Conservation (phyloP, 2,329 filamentous ascomycete species). For the Trichoderma asperellum region DNA sequence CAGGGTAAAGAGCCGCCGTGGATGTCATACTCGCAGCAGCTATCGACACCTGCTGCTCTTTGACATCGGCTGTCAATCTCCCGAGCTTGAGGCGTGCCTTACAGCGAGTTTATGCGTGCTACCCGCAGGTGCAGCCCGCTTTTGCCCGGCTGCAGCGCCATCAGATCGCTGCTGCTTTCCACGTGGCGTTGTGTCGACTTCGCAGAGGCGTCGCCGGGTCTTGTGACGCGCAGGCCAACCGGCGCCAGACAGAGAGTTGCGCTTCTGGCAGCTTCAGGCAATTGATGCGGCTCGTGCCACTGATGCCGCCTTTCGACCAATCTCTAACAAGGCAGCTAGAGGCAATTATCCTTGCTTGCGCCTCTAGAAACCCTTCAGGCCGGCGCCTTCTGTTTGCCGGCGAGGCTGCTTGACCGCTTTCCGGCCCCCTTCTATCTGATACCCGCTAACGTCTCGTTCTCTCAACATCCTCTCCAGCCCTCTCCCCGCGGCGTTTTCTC, state of each 20-base stretch:
- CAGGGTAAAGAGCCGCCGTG: no score
- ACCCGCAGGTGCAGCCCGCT: conserved; percentile 18
- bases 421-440: conserved; percentile 3
- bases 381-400: background rate
- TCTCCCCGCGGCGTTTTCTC: background rate
- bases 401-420: conserved; percentile 24
- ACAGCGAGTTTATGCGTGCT: conserved; percentile 12
- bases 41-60: no score
- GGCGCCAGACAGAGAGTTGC: background rate
- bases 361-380: background rate
- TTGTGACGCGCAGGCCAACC: conserved; percentile 20
- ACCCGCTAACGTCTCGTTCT: conserved; percentile 1
- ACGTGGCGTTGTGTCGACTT: conserved; percentile 18
- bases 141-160: conserved; percentile 18
- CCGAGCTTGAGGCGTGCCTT: conserved; percentile 8
- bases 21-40: no score
- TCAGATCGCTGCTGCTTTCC: conserved; percentile 23
- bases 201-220: conserved; percentile 19
- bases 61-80: no score
- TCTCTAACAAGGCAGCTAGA: background rate
- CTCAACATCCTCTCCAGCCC: background rate
- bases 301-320: background rate
- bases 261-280: background rate
- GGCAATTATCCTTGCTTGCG: background rate
- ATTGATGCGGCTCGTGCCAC: conserved; percentile 1